Base-by-base conservation (phyloP, 371 early-diverging fungal genomes). In the Rhizomucor miehei region DNA sequence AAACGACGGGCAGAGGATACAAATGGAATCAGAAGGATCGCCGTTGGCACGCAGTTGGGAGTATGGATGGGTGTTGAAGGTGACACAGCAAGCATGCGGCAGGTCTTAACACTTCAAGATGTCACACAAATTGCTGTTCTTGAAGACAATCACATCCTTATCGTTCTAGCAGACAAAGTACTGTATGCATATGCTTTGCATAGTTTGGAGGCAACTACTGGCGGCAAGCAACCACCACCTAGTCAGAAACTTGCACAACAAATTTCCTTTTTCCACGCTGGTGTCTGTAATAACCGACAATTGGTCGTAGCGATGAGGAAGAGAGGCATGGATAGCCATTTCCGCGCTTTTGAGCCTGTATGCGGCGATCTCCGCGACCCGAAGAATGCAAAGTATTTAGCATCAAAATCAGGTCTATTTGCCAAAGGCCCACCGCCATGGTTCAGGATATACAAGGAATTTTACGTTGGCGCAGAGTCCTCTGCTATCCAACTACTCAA, bases 401-500 rank as follows among this genome's bases (percentile, higher is more conserved):
- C 69, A 29, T 55, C 67, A 0, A 69, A 69, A 24, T 65, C 75
- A 44, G 65, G 82, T n/a, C 62, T 73, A 19, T 73, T 82, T 35
- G 63, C 71, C 41, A 73, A 66, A 54, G 70, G 60, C 23, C 56
- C 78, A 10, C 58, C 52, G 9, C 17, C 66, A 6, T 72, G 73
- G 51, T 70, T 89, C 58, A 81, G 83, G 57, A 48, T 80, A 14
- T 85, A 83, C 62, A 86, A 84, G 85, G 92, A 92, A 65, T 92
- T 93, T 58, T 97, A 95, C 64, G 87, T 97, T 59, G 92, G 93
- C 13, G 79, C 90, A 10, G 92, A 91, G 63, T 81, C 90, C 4
- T 78, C 77, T 20, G 87, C 89, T 11, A 71, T 95, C 36, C 89
- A 92, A 62, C 89, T 91, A 51, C 60, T 95, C 59, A 86, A 86